These are phyloP conservation scores for Pseudogymnoascus sp. DNA, from an alignment of 2,329 filamentous ascomycete species.

Conservation along the genomic window DNA sequence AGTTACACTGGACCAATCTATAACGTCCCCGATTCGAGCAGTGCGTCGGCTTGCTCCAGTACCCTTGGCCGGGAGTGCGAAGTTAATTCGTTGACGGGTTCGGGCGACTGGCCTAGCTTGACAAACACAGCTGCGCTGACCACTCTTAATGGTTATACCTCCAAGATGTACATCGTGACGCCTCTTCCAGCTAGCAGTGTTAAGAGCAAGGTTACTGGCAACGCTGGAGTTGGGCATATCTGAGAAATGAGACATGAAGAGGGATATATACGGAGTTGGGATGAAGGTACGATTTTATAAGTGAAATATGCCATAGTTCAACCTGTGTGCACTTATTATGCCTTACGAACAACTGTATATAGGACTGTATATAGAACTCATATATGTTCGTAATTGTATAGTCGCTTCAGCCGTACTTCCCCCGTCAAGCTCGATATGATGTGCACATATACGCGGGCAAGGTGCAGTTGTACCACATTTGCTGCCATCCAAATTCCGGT, in stretches of 20 bases:
- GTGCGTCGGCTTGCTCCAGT: neutral
- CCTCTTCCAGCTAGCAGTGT: constrained; percentile 23
- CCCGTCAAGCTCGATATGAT: neutral
- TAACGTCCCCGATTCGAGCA: constrained; percentile 15
- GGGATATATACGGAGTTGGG: neutral
- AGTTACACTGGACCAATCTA: constrained; percentile 11
- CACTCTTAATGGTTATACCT: constrained; percentile 25
- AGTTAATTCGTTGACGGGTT: constrained; percentile 7
- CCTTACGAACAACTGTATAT: neutral
- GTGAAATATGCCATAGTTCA: neutral
- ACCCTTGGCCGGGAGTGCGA: neutral
- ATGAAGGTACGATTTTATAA: neutral
- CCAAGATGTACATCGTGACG: constrained; percentile 25
- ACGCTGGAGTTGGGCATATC: constrained; percentile 26
- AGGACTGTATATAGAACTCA: neutral
- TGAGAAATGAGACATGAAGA: constrained; percentile 1
- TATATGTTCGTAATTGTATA: neutral
- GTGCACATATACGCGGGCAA: neutral
- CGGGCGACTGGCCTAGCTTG: constrained; percentile 19
- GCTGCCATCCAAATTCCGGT: neutral
- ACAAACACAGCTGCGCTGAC: constrained; percentile 22
- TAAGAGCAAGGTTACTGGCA: constrained; percentile 22
- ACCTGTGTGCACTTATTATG: neutral
- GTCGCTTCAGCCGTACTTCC: neutral
- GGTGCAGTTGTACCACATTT: neutral